Evolutionary conservation across 108 stramenopile species (phyloP).

Genomic region (Nitzschia putrida): DNA sequence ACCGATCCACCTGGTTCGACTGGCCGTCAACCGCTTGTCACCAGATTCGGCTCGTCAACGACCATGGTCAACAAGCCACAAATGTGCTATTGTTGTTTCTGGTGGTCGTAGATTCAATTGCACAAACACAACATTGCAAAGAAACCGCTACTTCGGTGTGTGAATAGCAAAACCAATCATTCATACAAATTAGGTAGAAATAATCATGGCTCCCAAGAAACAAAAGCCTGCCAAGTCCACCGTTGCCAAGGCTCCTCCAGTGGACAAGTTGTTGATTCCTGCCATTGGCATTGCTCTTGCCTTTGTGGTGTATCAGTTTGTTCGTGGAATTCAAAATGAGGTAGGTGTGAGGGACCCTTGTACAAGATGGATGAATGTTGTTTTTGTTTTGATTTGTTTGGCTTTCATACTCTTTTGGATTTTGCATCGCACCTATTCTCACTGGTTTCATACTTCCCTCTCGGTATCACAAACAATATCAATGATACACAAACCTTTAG

Average conservation of each 20-base stretch:
- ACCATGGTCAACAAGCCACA: too few relatives aligned
- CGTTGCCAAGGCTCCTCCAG: conserved; percentile 46
- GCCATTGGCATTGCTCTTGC: conserved; percentile 71
- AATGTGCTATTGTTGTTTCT: too few relatives aligned
- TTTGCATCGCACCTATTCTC: neutral
- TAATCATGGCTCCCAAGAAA: conserved; percentile 12
- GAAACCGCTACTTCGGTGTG: too few relatives aligned
- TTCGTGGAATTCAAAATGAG: conserved; percentile 62
- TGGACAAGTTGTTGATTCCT: conserved; percentile 74
- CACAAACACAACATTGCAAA: too few relatives aligned
- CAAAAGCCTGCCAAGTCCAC: neutral
- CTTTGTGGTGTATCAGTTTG: conserved; percentile 70
- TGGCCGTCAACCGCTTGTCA: too few relatives aligned
- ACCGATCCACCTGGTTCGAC: too few relatives aligned
- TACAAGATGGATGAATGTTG: neutral
- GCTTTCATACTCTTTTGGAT: neutral
- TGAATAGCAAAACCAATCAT: too few relatives aligned
- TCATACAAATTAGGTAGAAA: neutral
- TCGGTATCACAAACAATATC: too few relatives aligned
- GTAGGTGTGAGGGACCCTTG: conserved; percentile 27
- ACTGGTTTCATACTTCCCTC: too few relatives aligned
- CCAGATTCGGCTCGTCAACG: too few relatives aligned
- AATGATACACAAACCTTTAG: too few relatives aligned
- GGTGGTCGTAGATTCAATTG: too few relatives aligned
- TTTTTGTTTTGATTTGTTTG: neutral